Evolutionary conservation across 2,329 filamentous ascomycete genomes (phyloP).

Genomic region (Ceratocystis alfenasii): DNA sequence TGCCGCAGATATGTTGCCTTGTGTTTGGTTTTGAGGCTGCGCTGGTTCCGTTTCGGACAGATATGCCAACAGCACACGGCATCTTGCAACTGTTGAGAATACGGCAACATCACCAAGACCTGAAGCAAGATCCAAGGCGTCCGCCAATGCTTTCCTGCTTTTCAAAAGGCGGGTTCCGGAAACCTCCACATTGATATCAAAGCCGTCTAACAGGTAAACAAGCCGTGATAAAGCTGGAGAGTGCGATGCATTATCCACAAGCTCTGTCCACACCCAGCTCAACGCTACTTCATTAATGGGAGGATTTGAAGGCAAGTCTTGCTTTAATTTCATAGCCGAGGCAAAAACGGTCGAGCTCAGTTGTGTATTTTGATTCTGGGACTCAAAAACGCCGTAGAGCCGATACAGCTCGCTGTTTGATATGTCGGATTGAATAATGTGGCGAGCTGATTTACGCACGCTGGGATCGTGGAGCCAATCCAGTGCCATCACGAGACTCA

Average conservation of each 20-base stretch:
- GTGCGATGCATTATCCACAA: slow-evolving; percentile 30
- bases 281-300: slow-evolving; percentile 15
- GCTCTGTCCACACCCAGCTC: slow-evolving; percentile 56
- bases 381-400: slow-evolving; percentile 64
- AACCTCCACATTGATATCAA: slow-evolving; percentile 23
- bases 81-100: slow-evolving; percentile 47
- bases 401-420: slow-evolving; percentile 61
- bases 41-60: slow-evolving; percentile 36
- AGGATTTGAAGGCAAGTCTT: slow-evolving; percentile 3
- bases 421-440: slow-evolving; percentile 55
- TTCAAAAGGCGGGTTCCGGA: slow-evolving; percentile 39
- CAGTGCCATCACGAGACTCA: slow-evolving; percentile 59
- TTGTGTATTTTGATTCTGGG: slow-evolving; percentile 42
- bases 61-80: slow-evolving; percentile 55
- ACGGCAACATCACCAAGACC: slow-evolving; percentile 37
- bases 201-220: slow-evolving; percentile 31
- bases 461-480: slow-evolving; percentile 44
- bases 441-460: slow-evolving; percentile 60
- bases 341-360: slow-evolving; percentile 56
- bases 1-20: slow-evolving; percentile 46
- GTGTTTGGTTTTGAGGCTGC: slow-evolving; percentile 36
- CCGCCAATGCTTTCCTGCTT: slow-evolving; percentile 40
- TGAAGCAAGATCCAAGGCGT: slow-evolving; percentile 44
- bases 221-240: slow-evolving; percentile 31
- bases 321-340: slow-evolving; percentile 31